A percentile compares a stretch with the other conserved stretches of the same genome.
Evolutionary conservation across 331 rosid genomes (phyloP).

Genomic region (Pyracantha coccinea): DNA sequence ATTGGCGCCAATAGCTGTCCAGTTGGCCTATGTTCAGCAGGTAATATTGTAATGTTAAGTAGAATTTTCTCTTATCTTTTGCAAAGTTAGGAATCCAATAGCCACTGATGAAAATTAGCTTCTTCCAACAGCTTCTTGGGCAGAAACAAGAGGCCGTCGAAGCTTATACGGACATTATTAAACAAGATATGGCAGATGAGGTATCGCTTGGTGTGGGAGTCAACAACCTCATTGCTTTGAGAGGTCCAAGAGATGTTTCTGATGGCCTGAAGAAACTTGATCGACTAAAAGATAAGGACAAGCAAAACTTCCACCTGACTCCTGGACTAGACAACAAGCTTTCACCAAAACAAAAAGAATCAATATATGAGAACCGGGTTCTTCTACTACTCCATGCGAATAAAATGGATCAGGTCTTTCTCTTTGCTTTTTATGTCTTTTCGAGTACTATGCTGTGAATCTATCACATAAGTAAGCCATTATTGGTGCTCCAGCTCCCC

Average conservation of each 20-base stretch:
- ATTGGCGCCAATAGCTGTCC: constrained; percentile 90
- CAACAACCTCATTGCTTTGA: constrained; percentile 75
- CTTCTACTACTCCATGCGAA: constrained; percentile 93
- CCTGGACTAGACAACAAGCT: constrained; percentile 72
- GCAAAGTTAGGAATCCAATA: neutral
- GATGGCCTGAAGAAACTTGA: constrained; percentile 93
- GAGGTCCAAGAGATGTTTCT: constrained; percentile 88
- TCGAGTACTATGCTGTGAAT: neutral
- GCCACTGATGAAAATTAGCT: constrained; percentile 20
- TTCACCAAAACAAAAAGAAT: constrained; percentile 58
- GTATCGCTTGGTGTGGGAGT: constrained; percentile 82
- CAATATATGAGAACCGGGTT: constrained; percentile 72
- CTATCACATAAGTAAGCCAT: neutral
- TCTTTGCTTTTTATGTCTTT: neutral
- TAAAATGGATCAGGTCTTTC: constrained; percentile 77
- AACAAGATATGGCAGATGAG: constrained; percentile 76
- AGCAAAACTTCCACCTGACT: constrained; percentile 61
- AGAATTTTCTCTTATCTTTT: constrained; percentile 2
- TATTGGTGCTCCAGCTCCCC: constrained; percentile 5
- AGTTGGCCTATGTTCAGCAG: constrained; percentile 91
- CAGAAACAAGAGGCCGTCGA: constrained; percentile 57
- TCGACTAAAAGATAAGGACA: constrained; percentile 73
- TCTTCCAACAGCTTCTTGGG: constrained; percentile 75
- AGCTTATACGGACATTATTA: constrained; percentile 59
- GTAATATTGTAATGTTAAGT: constrained; percentile 26